Conservation (phyloP, 1,284 basidiomycete genomes). For the Puccinia brachypodii region DNA sequence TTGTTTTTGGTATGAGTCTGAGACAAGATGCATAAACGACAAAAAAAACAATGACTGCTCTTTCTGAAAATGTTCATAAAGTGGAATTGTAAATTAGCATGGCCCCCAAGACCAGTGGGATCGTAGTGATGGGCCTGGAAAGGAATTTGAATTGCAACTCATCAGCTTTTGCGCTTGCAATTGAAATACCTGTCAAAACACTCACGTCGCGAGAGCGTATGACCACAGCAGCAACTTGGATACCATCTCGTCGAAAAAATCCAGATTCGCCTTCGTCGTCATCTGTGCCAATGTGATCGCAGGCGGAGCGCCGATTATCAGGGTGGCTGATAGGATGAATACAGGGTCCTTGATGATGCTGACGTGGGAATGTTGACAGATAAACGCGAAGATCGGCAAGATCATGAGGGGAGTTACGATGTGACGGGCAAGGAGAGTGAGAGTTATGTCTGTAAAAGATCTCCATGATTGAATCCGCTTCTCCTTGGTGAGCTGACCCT, state of each 20-base stretch:
- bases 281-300: constrained; percentile 55
- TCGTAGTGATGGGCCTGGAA: constrained; percentile 23
- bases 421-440: constrained; percentile 47
- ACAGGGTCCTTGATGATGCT: background rate
- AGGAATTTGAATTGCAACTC: background rate
- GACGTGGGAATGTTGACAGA: background rate
- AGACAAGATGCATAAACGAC: too few relatives aligned
- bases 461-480: constrained; percentile 48
- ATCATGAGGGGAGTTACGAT: constrained; percentile 28
- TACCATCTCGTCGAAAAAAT: constrained; percentile 30
- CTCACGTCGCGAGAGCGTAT: constrained; percentile 29
- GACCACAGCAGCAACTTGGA: constrained; percentile 32
- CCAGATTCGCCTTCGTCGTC: constrained; percentile 27
- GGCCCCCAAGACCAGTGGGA: constrained; percentile 16
- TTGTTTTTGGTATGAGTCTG: too few relatives aligned
- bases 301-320: constrained; percentile 49
- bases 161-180: background rate
- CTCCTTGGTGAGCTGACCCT: constrained; percentile 48
- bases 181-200: background rate
- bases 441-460: constrained; percentile 5
- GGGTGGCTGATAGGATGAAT: constrained; percentile 17
- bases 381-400: background rate
- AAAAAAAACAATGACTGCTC: too few relatives aligned
- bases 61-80: too few relatives aligned
- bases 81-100: background rate